Percentiles rank a stretch among this genome's conserved stretches.
These are phyloP conservation scores for Zymoseptoria ardabiliae DNA, from an alignment of 2,329 filamentous ascomycete species.

Conservation along the genomic window DNA sequence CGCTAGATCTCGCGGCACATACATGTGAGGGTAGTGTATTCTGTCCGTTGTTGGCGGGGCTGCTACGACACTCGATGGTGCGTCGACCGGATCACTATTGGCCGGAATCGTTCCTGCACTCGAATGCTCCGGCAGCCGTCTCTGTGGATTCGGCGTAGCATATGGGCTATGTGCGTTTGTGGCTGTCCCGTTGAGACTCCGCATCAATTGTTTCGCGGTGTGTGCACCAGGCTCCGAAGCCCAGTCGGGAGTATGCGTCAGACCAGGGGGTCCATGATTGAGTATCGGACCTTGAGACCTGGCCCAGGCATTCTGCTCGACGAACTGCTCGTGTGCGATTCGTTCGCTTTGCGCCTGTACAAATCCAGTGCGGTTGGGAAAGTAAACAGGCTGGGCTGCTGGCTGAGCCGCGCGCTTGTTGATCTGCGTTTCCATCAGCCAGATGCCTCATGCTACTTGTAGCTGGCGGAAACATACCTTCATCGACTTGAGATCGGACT, in stretches of 20 bases:
- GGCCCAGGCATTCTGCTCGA: constrained; percentile 86
- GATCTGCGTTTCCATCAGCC: constrained; percentile 17
- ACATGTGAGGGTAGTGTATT: constrained; percentile 3
- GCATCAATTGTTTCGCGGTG: constrained; percentile 20
- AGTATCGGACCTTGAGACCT: constrained; percentile 76
- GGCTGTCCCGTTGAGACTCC: constrained; percentile 18
- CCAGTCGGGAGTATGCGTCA: constrained; percentile 30
- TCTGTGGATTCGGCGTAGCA: constrained; percentile 25
- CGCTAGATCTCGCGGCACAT: background rate
- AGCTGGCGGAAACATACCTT: constrained; percentile 54
- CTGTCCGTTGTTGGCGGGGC: constrained; percentile 24
- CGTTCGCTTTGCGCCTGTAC: constrained; percentile 24
- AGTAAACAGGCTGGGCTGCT: constrained; percentile 18
- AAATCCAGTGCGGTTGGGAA: constrained; percentile 14
- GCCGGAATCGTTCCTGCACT: constrained; percentile 21
- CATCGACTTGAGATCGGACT: constrained; percentile 84
- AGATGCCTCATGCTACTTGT: background rate
- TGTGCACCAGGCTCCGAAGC: constrained; percentile 19
- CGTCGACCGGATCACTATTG: constrained; percentile 23
- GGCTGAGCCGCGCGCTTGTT: constrained; percentile 19
- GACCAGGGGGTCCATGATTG: constrained; percentile 22
- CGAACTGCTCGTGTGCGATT: constrained; percentile 60
- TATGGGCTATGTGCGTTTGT: constrained; percentile 20
- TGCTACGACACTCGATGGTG: constrained; percentile 26
- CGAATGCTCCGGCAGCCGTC: constrained; percentile 19